Percentiles rank a stretch among this genome's conserved stretches.
Evolutionary conservation across 2,329 filamentous ascomycete species (phyloP).

Genomic region (Fusarium chaquense): DNA sequence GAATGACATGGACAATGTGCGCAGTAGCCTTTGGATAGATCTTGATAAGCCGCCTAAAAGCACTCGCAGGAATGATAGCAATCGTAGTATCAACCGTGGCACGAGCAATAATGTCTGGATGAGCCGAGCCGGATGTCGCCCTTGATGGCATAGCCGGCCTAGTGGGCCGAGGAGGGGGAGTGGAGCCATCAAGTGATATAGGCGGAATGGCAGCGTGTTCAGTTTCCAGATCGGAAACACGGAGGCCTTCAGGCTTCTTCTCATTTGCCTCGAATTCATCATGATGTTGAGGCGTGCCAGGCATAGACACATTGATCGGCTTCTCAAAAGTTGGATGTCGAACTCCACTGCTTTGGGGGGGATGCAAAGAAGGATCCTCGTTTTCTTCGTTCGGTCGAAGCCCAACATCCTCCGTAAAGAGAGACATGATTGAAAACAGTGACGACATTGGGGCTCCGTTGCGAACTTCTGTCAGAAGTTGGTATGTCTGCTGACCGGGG

Average conservation of each 20-base stretch:
- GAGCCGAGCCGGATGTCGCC: constrained; percentile 77
- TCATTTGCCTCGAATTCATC: constrained; percentile 33
- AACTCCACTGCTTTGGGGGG: constrained; percentile 46
- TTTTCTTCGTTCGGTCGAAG: constrained; percentile 81
- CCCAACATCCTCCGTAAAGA: constrained; percentile 96
- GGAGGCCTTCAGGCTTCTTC: constrained; percentile 32
- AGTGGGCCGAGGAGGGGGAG: constrained; percentile 43
- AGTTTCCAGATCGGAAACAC: constrained; percentile 24
- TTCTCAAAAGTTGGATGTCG: constrained; percentile 48
- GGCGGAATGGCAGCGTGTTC: constrained; percentile 73
- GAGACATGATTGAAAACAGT: constrained; percentile 93
- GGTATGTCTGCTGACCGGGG: constrained; percentile 84
- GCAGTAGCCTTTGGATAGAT: constrained; percentile 96
- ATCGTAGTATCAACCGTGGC: constrained; percentile 98
- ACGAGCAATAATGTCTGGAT: constrained; percentile 96
- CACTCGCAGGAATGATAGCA: constrained; percentile 96
- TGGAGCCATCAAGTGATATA: constrained; percentile 73
- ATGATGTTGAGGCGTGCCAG: constrained; percentile 56
- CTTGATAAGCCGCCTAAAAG: constrained; percentile 90
- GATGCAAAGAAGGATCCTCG: constrained; percentile 55
- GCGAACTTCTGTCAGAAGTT: constrained; percentile 94
- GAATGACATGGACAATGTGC: constrained; percentile 97
- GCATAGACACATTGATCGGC: constrained; percentile 50
- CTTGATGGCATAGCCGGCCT: constrained; percentile 59
- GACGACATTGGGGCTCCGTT: constrained; percentile 99